Evolutionary conservation across 345 rosid genomes (phyloP).

Genomic region (Syzygium aromaticum): DNA sequence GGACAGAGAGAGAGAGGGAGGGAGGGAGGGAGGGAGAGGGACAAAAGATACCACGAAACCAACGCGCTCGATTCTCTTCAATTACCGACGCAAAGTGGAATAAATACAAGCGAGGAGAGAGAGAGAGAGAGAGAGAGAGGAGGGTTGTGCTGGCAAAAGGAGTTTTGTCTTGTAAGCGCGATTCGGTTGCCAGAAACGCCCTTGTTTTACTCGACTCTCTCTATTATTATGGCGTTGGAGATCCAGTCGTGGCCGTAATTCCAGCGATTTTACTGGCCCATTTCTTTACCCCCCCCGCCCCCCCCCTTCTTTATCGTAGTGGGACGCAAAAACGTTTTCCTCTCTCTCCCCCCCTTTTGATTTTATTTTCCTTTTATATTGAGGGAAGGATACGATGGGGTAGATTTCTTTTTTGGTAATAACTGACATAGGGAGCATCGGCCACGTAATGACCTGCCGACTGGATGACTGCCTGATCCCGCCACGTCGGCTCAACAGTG

Average conservation of each 20-base stretch:
- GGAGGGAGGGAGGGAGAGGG: not conserved
- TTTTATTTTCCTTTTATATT: not conserved
- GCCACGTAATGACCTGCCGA: not conserved
- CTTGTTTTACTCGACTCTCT: not conserved
- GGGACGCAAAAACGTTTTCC: not conserved
- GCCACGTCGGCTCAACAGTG: not conserved
- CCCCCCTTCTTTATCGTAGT: not conserved
- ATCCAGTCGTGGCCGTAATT: not conserved
- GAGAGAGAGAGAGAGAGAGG: not conserved
- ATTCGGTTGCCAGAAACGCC: not conserved
- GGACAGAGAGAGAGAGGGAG: not conserved
- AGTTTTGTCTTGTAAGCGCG: not conserved
- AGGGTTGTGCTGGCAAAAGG: not conserved
- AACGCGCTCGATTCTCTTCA: not conserved
- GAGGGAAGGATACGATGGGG: not conserved
- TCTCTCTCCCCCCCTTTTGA: not conserved
- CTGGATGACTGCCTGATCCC: not conserved
- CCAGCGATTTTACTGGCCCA: not conserved
- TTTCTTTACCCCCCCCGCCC: not conserved
- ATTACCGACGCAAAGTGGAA: not conserved
- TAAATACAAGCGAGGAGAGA: not conserved
- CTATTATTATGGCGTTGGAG: not conserved
- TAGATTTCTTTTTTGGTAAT: not conserved
- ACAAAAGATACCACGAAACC: not conserved
- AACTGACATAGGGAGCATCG: not conserved